Conservation (phyloP, 2,329 filamentous ascomycete species). For the Aspergillus sp. region DNA sequence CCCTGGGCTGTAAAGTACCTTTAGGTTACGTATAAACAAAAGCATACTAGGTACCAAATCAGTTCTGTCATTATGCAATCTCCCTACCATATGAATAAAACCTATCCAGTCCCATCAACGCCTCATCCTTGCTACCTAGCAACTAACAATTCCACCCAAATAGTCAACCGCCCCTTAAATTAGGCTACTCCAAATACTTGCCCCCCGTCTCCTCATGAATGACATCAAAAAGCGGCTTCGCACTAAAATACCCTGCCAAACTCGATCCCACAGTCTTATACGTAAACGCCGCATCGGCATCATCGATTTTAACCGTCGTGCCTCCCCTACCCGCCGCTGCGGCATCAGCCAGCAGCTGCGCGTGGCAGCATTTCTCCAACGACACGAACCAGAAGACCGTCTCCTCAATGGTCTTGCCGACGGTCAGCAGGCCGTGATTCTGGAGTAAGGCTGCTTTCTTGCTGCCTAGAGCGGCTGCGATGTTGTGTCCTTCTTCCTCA, state of each 20-base stretch:
- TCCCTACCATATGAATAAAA: no score
- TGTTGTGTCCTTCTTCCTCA: conserved; percentile 54
- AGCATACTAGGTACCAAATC: no score
- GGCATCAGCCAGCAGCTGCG: conserved; percentile 55
- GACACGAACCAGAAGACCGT: conserved; percentile 56
- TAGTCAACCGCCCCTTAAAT: neutral
- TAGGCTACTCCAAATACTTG: conserved; percentile 47
- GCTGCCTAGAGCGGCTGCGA: conserved; percentile 48
- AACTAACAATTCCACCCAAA: no score
- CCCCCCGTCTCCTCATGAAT: conserved; percentile 62
- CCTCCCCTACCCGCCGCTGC: conserved; percentile 58
- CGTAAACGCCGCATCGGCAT: conserved; percentile 68
- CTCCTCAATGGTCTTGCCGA: conserved; percentile 52
- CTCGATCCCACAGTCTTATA: conserved; percentile 64
- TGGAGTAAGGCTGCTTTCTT: conserved; percentile 55
- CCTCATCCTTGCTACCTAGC: no score
- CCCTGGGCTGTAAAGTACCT: no score
- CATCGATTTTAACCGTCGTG: conserved; percentile 64
- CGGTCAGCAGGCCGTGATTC: conserved; percentile 55
- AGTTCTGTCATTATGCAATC: no score
- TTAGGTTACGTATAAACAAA: no score
- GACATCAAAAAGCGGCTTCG: conserved; percentile 70
- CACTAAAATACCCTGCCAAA: conserved; percentile 67
- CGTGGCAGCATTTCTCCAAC: conserved; percentile 55
- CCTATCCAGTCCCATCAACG: no score